These are phyloP conservation scores for Alternaria rosae DNA, from an alignment of 2,329 filamentous ascomycete species.

Conservation along the genomic window DNA sequence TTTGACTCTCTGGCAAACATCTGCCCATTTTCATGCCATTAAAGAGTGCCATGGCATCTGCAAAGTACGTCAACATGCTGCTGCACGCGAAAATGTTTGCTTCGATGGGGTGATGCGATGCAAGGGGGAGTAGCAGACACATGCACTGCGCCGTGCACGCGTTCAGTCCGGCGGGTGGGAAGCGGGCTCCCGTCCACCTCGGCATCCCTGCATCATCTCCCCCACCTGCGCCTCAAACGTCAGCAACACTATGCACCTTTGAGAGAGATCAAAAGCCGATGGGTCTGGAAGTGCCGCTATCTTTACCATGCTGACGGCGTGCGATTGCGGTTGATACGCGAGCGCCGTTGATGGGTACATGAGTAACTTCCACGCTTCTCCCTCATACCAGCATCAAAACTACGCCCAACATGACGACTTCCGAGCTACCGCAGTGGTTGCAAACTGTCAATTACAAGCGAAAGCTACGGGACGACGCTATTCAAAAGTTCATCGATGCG, in stretches of 20 bases:
- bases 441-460: slow-evolving; percentile 37
- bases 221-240: slow-evolving; percentile 29
- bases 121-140: slow-evolving; percentile 22
- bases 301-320: not conserved
- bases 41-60: slow-evolving; percentile 14
- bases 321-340: not conserved
- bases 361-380: not conserved
- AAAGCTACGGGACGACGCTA: slow-evolving; percentile 33
- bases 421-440: slow-evolving; percentile 33
- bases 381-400: not conserved
- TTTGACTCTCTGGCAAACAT: slow-evolving; percentile 27
- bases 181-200: slow-evolving; percentile 17
- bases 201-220: slow-evolving; percentile 19
- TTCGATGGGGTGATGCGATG: slow-evolving; percentile 35
- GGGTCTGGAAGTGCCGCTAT: not conserved
- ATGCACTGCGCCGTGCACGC: slow-evolving; percentile 13
- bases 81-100: slow-evolving; percentile 24
- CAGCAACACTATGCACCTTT: not conserved
- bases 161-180: slow-evolving; percentile 22
- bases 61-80: slow-evolving; percentile 11
- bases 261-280: slow-evolving; percentile 3
- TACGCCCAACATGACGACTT: slow-evolving; percentile 19
- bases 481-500: slow-evolving; percentile 27
- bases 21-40: slow-evolving; percentile 37
- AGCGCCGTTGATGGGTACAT: not conserved